phyloP scores from a whole-genome alignment of 352 stramenopile genomes.

The Thalassiosira exigua region DNA sequence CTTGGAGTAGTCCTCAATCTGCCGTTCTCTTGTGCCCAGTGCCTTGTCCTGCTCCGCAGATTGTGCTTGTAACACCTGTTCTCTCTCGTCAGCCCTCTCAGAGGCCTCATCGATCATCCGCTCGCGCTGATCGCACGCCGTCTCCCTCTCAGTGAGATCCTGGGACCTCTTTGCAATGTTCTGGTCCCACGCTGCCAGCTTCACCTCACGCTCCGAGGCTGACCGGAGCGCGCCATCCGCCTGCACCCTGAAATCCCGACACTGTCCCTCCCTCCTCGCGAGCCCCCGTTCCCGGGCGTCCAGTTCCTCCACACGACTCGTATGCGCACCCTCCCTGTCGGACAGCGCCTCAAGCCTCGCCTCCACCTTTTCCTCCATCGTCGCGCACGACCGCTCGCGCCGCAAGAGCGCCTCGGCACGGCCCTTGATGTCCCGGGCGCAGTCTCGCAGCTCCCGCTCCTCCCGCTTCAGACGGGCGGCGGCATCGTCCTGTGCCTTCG shows the following conservation, averaged over 20 bases:
- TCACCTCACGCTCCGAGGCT: too few species aligned
- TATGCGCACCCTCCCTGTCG: slow-evolving; percentile 29
- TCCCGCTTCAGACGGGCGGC: slow-evolving; percentile 27
- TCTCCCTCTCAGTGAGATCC: slow-evolving; percentile 31
- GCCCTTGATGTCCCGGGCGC: slow-evolving; percentile 20
- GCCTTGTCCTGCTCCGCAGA: not conserved
- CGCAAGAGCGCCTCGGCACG: slow-evolving; percentile 30
- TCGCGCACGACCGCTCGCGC: slow-evolving; percentile 23
- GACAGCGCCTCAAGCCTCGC: slow-evolving; percentile 38
- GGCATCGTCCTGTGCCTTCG: slow-evolving; percentile 28
- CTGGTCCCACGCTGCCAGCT: slow-evolving; percentile 3
- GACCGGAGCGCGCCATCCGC: too few species aligned
- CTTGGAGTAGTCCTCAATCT: not conserved
- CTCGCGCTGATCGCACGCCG: not conserved
- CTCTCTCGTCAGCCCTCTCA: not conserved
- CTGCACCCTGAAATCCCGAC: too few species aligned
- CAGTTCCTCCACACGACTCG: slow-evolving; percentile 15
- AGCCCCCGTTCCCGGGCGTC: too few species aligned
- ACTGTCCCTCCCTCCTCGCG: slow-evolving; percentile 20
- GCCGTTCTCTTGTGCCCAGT: not conserved
- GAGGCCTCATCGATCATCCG: not conserved
- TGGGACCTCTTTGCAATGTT: slow-evolving; percentile 7
- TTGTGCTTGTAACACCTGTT: not conserved
- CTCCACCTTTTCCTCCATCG: slow-evolving; percentile 25
- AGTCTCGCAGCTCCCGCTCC: slow-evolving; percentile 28